These are phyloP conservation scores for Papiliotrema terrestris DNA, from an alignment of 1,284 basidiomycete species.

Conservation along the genomic window DNA sequence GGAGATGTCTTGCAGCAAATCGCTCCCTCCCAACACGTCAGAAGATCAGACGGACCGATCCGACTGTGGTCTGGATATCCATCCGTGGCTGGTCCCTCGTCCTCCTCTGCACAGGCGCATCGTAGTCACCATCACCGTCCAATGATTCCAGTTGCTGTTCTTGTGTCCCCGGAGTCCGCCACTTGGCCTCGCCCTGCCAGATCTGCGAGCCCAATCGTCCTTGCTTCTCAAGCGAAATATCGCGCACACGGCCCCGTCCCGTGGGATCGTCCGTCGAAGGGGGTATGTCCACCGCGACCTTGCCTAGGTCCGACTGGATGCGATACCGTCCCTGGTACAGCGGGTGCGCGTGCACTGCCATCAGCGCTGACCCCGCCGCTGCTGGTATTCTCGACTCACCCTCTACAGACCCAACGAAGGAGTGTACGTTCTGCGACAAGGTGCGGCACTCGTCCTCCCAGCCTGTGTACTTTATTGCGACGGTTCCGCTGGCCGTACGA, in stretches of 20 bases:
- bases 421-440: conserved; percentile 1
- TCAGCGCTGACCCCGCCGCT: neutral
- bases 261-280: conserved; percentile 6
- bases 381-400: conserved; percentile 1
- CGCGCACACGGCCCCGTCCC: conserved; percentile 4
- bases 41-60: no score
- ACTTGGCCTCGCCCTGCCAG: no score
- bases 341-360: neutral
- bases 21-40: no score
- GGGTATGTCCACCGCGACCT: conserved; percentile 6
- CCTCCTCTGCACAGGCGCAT: no score
- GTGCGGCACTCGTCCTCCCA: conserved; percentile 17
- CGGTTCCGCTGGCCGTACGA: conserved; percentile 2
- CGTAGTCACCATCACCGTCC: no score
- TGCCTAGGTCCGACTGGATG: conserved; percentile 1
- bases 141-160: no score
- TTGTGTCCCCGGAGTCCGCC: no score
- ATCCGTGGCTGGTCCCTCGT: no score
- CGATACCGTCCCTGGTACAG: neutral
- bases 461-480: conserved; percentile 6
- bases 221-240: conserved; percentile 4
- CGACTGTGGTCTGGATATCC: no score
- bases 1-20: no score
- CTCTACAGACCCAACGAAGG: conserved; percentile 7
- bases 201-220: neutral